Base-by-base conservation (phyloP, 441 rosid genomes). In the Arabidopsis lyrata region DNA sequence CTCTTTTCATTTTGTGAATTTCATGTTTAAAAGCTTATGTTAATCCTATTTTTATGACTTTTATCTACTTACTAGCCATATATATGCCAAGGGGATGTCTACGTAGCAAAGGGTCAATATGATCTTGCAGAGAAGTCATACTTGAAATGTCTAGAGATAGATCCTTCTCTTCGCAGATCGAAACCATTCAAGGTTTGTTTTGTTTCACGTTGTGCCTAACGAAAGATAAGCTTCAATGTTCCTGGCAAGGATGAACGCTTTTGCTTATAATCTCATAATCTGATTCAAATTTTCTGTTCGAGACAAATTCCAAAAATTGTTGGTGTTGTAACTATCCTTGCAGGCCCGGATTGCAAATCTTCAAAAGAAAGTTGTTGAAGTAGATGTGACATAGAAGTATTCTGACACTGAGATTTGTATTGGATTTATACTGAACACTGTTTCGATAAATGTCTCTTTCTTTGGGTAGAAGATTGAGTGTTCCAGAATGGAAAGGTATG, bases 51-150 rank as follows among this genome's bases (percentile, higher is more conserved):
- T 66, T 16, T 27, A 34, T 70, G 47, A 32, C 6, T 77, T 77
- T 31, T 41, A 56, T 75, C n/a, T 56, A 36, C 44, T 84, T 56
- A 36, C 44, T 84, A 93, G 96, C 84, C 87, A 38, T 84, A 88
- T 49, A 57, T 91, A n/a, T 82, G 92, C 64, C 86, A 89, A 83
- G 98, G 96, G 61, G 96, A 93, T 87, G 83, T 81, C 27, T 84
- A 85, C 72, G 57, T 91, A 70, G 92, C 86, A 8, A 83, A 86
- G 84, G 86, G 80, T 68, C 82, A 83, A 64, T 89, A 80, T 75
- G 86, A 88, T 57, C 86, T 85, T 13, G 94, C 96, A 5, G 87
- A 89, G 77, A 81, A 81, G 74, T 85, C 88, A 7, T 93, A 89
- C 81, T 69, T 86, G 45, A 73, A 68, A 49, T 83, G 90, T 82